phyloP scores from a whole-genome alignment of 345 rosid species.

The Firmiana major region DNA sequence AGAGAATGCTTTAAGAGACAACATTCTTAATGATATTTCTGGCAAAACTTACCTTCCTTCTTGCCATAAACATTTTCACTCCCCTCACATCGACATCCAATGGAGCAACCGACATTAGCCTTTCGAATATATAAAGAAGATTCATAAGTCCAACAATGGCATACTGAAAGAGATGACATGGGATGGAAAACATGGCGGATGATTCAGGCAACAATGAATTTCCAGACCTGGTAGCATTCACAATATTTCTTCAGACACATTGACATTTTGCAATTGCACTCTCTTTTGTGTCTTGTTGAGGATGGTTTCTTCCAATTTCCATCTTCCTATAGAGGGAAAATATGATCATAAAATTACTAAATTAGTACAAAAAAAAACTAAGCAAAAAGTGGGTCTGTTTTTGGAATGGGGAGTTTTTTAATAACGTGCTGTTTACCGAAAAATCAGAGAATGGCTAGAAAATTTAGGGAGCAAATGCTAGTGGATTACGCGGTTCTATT shows the following conservation, averaged over 20 bases:
- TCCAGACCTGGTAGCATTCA: constrained; percentile 65
- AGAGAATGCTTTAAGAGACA: background rate
- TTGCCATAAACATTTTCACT: constrained; percentile 56
- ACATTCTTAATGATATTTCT: background rate
- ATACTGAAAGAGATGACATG: background rate
- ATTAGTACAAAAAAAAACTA: background rate
- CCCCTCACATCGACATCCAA: constrained; percentile 61
- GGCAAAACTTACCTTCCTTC: constrained; percentile 44
- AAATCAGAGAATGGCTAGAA: constrained; percentile 24
- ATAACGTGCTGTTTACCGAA: constrained; percentile 28
- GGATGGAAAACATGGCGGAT: background rate
- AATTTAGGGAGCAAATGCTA: constrained; percentile 64
- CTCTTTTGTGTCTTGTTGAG: constrained; percentile 55
- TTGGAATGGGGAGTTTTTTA: background rate
- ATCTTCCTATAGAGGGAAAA: constrained; percentile 35
- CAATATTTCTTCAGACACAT: constrained; percentile 64
- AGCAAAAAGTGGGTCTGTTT: background rate
- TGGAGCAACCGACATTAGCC: constrained; percentile 63
- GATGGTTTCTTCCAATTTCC: constrained; percentile 32
- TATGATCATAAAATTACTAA: constrained; percentile 11
- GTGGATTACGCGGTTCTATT: constrained; percentile 59
- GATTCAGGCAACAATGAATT: background rate
- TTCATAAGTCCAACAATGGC: constrained; percentile 5
- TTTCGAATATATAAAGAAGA: constrained; percentile 15
- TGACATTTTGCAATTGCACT: constrained; percentile 70